Percentiles rank a stretch among this genome's conserved stretches.
Evolutionary conservation across 2,329 filamentous ascomycete genomes (phyloP).

Genomic region (Botrytis galanthina): DNA sequence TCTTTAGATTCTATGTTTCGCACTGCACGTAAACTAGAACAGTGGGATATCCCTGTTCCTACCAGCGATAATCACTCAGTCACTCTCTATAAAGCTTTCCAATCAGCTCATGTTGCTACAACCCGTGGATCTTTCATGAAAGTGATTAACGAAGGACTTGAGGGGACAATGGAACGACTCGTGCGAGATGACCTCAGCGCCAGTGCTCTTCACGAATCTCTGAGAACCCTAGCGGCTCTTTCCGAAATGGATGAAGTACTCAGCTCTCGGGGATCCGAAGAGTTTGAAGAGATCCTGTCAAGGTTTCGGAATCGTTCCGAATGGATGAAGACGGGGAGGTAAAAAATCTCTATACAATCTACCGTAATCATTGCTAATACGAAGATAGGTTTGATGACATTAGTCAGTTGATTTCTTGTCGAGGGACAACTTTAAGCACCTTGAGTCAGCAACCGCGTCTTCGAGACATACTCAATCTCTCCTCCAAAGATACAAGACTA

Average conservation of each 20-base stretch:
- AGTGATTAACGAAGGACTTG: conserved; percentile 63
- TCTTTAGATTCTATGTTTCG: conserved; percentile 72
- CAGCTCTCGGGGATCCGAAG: conserved; percentile 54
- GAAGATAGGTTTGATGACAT: conserved; percentile 69
- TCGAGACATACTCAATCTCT: conserved; percentile 58
- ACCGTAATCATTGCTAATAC: conserved; percentile 5
- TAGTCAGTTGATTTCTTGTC: conserved; percentile 74
- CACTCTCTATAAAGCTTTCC: conserved; percentile 76
- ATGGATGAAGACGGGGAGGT: conserved; percentile 85
- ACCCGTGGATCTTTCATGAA: conserved; percentile 52
- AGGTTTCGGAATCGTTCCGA: conserved; percentile 63
- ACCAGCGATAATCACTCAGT: conserved; percentile 61
- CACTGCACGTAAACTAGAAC: conserved; percentile 77
- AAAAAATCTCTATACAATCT: conserved; percentile 40
- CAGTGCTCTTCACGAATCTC: conserved; percentile 51
- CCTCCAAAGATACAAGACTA: conserved; percentile 61
- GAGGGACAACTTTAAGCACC: conserved; percentile 78
- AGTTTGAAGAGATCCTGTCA: conserved; percentile 60
- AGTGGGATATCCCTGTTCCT: conserved; percentile 86
- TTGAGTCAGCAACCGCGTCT: conserved; percentile 69
- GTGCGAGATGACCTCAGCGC: conserved; percentile 49
- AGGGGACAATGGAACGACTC: conserved; percentile 59
- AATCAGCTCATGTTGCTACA: conserved; percentile 68
- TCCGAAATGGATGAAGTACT: conserved; percentile 80
- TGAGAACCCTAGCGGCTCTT: conserved; percentile 67